Evolutionary conservation across 208 protist species (phyloP), one percentile per base, ranked within the genome.

Genomic region (Naegleria lovaniensis): DNA sequence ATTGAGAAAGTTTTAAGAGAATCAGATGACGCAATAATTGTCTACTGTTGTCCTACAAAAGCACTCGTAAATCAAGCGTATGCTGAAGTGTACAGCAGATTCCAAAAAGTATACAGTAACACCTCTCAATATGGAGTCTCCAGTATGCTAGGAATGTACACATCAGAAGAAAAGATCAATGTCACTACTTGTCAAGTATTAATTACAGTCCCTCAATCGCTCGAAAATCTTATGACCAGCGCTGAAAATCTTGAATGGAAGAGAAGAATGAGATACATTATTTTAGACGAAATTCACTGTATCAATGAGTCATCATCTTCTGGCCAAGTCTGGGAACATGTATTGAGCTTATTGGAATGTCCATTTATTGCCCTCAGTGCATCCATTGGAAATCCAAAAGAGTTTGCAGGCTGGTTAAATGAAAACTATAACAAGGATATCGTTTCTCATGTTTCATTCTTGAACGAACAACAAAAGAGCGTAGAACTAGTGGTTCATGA

Each of bases 261-360:
- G 29, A 84, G 39, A 36, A 59, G 87, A 75, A 33, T 92, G 15
- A 41, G 11, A 9, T 92, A 90, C 90, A 55, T 92, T 16, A 83
- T 92, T 48, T 15, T 90, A 43, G 90, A 92, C 39, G 90, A 92
- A 51, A 41, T 92, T 36, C 90, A 92, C 15, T 59, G 43, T 59
- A 51, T n/a, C 25, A 38, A 51, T 36, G 52, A 36, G 25, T 7
- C 15, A 36, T 36, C 59, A 38, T 52, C 85, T n/a, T n/a, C 75
- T 41, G 75, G 41, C 0, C 25, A 43, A 36, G 19, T 75, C 51
- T 92, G 90, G 90, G 90, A 83, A 43, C 11, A 51, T 51, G 7
- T 79, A 33, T 83, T 92, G 36, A 25, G 19, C 5, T 29, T 92
- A 22, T 6, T 90, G 58, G 19, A 41, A n/a, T 92, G 90, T 36